Conservation (phyloP, 2,329 filamentous ascomycete species). For the Penicillium sp. region DNA sequence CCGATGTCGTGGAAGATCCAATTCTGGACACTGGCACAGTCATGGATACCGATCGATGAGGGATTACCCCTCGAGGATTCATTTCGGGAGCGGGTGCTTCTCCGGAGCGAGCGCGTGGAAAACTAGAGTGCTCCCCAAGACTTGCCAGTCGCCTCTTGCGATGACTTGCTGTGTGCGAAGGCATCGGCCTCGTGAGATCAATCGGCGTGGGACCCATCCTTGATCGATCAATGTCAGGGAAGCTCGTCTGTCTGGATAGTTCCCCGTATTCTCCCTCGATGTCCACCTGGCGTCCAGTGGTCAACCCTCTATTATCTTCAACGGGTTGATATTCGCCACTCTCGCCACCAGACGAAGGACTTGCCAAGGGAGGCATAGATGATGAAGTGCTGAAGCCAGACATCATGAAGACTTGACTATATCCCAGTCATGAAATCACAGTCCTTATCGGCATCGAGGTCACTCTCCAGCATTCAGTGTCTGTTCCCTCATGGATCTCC, state of each 20-base stretch:
- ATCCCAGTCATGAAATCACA: neutral
- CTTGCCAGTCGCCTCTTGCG: slow-evolving; percentile 43
- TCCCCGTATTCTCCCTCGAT: neutral
- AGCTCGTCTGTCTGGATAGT: neutral
- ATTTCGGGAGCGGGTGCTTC: slow-evolving; percentile 2
- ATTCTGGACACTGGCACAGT: slow-evolving; percentile 14
- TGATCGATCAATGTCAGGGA: neutral
- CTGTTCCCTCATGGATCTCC: neutral
- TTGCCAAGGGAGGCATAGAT: slow-evolving; percentile 2
- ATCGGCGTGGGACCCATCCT: neutral
- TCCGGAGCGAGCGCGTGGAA: slow-evolving; percentile 10
- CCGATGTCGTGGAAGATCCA: slow-evolving; percentile 13
- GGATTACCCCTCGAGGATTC: slow-evolving; percentile 15
- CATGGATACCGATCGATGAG: slow-evolving; percentile 23
- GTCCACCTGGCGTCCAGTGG: neutral
- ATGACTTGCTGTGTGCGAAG: slow-evolving; percentile 20
- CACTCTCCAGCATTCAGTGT: neutral
- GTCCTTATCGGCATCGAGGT: neutral
- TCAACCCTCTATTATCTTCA: neutral
- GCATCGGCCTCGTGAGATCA: neutral
- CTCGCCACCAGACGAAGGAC: neutral
- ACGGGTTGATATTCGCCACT: neutral
- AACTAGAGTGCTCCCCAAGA: slow-evolving; percentile 26
- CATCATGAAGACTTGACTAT: slow-evolving; percentile 2
- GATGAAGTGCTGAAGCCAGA: slow-evolving; percentile 8